phyloP scores from a whole-genome alignment of 2,329 filamentous ascomycete species.

The Huntiella abstrusa region DNA sequence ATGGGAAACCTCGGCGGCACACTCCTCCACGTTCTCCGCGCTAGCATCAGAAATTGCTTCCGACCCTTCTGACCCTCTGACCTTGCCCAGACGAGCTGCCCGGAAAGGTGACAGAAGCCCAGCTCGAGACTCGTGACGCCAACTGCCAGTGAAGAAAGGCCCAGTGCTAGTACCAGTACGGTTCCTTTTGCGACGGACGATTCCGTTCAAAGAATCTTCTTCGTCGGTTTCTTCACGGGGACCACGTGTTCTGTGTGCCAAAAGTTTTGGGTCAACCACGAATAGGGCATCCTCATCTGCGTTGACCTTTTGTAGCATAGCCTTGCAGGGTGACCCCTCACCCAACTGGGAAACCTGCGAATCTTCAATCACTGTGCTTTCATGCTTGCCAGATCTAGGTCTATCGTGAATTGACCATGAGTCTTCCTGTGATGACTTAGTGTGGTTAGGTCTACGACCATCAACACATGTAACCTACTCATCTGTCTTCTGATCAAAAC shows the following conservation, averaged over 20 bases:
- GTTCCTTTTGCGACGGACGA: background rate
- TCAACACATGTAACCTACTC: no score
- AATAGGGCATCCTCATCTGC: constrained; percentile 2
- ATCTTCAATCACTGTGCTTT: background rate
- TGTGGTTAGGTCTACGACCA: no score
- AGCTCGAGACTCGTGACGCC: constrained; percentile 8
- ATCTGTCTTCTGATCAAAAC: background rate
- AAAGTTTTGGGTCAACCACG: constrained; percentile 1
- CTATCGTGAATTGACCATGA: no score
- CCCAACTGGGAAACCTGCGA: background rate
- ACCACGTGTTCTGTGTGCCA: constrained; percentile 2
- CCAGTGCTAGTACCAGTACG: constrained; percentile 8
- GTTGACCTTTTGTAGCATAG: constrained; percentile 4
- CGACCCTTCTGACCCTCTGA: constrained; percentile 1
- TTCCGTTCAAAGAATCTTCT: background rate
- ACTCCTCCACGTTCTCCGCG: constrained; percentile 6
- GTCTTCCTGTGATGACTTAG: no score
- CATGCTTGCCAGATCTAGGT: background rate
- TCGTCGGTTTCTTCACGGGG: background rate
- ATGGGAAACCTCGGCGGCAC: background rate
- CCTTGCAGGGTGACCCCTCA: constrained; percentile 3
- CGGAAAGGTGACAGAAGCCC: constrained; percentile 9
- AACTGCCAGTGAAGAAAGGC: constrained; percentile 10
- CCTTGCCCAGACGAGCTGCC: constrained; percentile 6
- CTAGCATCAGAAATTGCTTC: constrained; percentile 2